Conservation (phyloP, 257 asterid species). For the Forsythia suspensa region DNA sequence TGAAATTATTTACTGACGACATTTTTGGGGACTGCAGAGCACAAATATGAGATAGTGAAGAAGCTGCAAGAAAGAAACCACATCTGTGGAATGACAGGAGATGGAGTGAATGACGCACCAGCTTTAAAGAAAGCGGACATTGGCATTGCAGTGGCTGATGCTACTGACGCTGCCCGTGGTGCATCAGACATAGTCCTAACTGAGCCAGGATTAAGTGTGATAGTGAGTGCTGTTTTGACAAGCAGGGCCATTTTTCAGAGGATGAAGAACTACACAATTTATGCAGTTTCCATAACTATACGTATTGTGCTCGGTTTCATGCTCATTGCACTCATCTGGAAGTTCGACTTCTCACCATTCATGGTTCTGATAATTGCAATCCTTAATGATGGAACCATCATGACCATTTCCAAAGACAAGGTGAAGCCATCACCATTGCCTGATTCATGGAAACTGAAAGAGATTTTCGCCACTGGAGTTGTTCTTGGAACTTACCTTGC, state of each 20-base stretch:
- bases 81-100: conserved; percentile 56
- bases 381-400: conserved; percentile 63
- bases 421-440: conserved; percentile 62
- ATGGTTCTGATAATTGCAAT: conserved; percentile 62
- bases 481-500: conserved; percentile 64
- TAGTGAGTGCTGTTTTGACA: conserved; percentile 47
- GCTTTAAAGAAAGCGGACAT: conserved; percentile 51
- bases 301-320: conserved; percentile 52
- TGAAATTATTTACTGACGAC: neutral
- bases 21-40: conserved; percentile 26
- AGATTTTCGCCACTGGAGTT: conserved; percentile 56
- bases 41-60: conserved; percentile 50
- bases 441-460: conserved; percentile 60
- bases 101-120: conserved; percentile 56
- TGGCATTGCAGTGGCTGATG: conserved; percentile 60
- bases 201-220: conserved; percentile 47
- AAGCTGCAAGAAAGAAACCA: conserved; percentile 53
- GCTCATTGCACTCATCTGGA: conserved; percentile 62
- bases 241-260: conserved; percentile 55
- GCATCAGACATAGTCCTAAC: conserved; percentile 53
- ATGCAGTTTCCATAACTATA: conserved; percentile 56
- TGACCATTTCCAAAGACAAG: conserved; percentile 65
- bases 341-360: conserved; percentile 61
- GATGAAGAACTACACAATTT: conserved; percentile 56
- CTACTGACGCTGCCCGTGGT: conserved; percentile 53